phyloP scores from a whole-genome alignment of 306 rosid genomes.

The Prunus padus region DNA sequence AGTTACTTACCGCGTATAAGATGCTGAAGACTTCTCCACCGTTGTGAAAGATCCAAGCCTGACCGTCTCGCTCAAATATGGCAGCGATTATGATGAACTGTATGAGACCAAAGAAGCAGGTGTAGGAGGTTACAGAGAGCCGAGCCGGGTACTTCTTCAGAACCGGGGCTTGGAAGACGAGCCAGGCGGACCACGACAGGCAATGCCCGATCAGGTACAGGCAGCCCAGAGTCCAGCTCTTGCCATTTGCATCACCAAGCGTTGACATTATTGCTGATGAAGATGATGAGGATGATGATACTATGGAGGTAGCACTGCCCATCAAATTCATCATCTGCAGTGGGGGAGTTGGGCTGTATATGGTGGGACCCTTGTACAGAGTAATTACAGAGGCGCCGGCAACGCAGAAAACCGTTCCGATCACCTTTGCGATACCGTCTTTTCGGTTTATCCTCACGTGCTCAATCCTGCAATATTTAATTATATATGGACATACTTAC shows the following conservation, averaged over 20 bases:
- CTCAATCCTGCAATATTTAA: constrained; percentile 54
- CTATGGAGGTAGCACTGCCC: background rate
- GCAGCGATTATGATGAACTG: constrained; percentile 74
- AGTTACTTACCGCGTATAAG: constrained; percentile 66
- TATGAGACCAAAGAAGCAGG: constrained; percentile 87
- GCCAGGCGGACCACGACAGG: constrained; percentile 96
- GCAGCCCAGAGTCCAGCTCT: constrained; percentile 95
- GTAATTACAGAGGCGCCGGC: constrained; percentile 91
- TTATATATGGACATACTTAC: no score
- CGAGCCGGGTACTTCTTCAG: constrained; percentile 97
- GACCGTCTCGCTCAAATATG: constrained; percentile 57
- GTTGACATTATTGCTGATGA: background rate
- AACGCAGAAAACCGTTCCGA: constrained; percentile 81
- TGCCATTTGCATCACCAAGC: constrained; percentile 69
- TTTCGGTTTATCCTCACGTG: constrained; percentile 67
- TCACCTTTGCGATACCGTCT: constrained; percentile 79
- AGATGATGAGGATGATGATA: background rate
- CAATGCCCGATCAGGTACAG: constrained; percentile 86
- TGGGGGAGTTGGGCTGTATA: constrained; percentile 65
- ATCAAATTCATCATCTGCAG: constrained; percentile 28
- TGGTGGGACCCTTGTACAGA: constrained; percentile 84
- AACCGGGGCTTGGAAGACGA: constrained; percentile 84
- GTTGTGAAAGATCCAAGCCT: constrained; percentile 81
- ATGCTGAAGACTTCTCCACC: constrained; percentile 84
- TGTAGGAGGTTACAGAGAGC: constrained; percentile 89